Evolutionary conservation across 495 filamentous ascomycete genomes (phyloP).

Genomic region (Penicillium manginii): DNA sequence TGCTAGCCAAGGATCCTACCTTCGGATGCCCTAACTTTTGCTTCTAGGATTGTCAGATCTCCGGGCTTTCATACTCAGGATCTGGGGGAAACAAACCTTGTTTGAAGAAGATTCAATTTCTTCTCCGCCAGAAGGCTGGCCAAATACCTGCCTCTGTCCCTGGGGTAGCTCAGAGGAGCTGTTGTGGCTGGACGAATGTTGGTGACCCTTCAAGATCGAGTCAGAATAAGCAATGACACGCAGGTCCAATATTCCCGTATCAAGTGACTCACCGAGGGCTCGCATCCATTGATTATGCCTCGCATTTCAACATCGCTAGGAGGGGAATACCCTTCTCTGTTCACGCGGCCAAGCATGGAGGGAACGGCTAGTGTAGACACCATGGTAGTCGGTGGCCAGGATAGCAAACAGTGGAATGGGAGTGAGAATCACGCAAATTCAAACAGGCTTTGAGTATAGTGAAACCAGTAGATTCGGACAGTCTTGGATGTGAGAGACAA

Average conservation of each 20-base stretch:
- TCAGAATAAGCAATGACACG: not conserved
- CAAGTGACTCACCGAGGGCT: constrained; percentile 33
- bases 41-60: constrained; percentile 54
- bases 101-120: constrained; percentile 27
- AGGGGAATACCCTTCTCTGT: constrained; percentile 21
- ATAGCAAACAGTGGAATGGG: constrained; percentile 1
- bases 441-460: no score
- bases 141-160: constrained; percentile 45
- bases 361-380: constrained; percentile 38
- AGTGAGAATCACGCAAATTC: not conserved
- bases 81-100: constrained; percentile 37
- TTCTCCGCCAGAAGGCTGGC: constrained; percentile 27
- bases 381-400: constrained; percentile 11
- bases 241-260: not conserved
- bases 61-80: not conserved
- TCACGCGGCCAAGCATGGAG: constrained; percentile 27
- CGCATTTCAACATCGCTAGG: constrained; percentile 26
- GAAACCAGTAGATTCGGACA: no score
- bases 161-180: constrained; percentile 39
- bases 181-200: constrained; percentile 31
- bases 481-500: not conserved
- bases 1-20: constrained; percentile 24
- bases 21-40: constrained; percentile 51
- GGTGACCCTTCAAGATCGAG: constrained; percentile 26
- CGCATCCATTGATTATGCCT: constrained; percentile 25